A percentile compares a stretch with the other conserved stretches of the same genome.
Evolutionary conservation across 108 stramenopile genomes (phyloP).

Genomic region (Epithemia pelagica): DNA sequence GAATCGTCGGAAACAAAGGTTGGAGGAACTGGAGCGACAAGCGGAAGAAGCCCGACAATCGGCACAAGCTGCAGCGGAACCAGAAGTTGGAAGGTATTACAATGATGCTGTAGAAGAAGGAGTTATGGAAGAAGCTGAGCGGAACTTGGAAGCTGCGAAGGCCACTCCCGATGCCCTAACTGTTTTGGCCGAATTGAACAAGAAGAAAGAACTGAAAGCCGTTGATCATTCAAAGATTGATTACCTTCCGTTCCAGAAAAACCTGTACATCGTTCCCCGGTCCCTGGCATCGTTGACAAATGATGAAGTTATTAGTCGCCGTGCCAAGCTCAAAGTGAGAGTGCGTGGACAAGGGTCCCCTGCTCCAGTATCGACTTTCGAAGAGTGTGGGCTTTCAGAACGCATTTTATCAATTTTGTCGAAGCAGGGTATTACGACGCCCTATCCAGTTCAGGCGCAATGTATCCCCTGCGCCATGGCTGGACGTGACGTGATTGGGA

Average conservation of each 20-base stretch:
- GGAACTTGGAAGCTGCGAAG: slow-evolving; percentile 64
- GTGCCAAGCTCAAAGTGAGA: slow-evolving; percentile 78
- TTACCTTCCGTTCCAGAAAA: slow-evolving; percentile 90
- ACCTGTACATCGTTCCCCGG: slow-evolving; percentile 90
- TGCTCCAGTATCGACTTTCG: slow-evolving; percentile 82
- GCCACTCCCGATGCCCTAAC: slow-evolving; percentile 84
- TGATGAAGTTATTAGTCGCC: slow-evolving; percentile 59
- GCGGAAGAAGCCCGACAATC: slow-evolving; percentile 52
- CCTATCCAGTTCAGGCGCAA: slow-evolving; percentile 97
- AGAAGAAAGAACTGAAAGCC: slow-evolving; percentile 91
- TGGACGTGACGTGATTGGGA: slow-evolving; percentile 97
- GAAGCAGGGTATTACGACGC: slow-evolving; percentile 61
- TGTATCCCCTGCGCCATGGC: slow-evolving; percentile 97
- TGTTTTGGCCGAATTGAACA: slow-evolving; percentile 83
- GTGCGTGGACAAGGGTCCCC: slow-evolving; percentile 91
- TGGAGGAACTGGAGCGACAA: slow-evolving; percentile 54
- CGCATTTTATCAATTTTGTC: slow-evolving; percentile 64
- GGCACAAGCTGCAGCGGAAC: slow-evolving; percentile 42
- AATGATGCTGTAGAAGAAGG: slow-evolving; percentile 77
- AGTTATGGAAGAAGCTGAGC: slow-evolving; percentile 93
- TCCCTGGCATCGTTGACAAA: slow-evolving; percentile 51
- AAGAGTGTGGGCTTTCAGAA: slow-evolving; percentile 90
- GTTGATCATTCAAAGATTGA: slow-evolving; percentile 91
- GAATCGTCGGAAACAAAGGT: slow-evolving; percentile 66
- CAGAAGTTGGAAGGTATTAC: slow-evolving; percentile 70